Evolutionary conservation across 441 rosid genomes (phyloP).

Genomic region (Syzygium malaccense): DNA sequence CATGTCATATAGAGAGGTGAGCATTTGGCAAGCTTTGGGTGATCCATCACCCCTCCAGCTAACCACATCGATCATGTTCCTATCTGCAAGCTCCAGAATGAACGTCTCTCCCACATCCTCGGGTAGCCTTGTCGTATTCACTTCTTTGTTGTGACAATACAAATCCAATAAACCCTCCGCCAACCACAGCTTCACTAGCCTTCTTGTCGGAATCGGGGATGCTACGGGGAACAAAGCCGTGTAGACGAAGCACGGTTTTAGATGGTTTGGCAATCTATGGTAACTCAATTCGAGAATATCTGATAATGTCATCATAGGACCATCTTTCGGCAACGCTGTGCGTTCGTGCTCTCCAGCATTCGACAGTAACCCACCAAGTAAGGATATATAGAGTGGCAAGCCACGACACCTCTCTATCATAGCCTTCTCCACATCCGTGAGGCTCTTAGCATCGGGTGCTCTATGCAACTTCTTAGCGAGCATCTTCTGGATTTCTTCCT

Average conservation of each 20-base stretch:
- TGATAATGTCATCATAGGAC: rapidly evolving
- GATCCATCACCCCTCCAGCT: not conserved
- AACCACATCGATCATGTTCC: not conserved
- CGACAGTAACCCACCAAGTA: rapidly evolving
- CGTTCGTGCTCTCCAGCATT: rapidly evolving
- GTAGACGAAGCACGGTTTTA: not conserved
- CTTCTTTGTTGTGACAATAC: rapidly evolving
- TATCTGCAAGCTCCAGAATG: not conserved
- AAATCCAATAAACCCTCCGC: not conserved
- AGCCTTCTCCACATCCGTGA: rapidly evolving
- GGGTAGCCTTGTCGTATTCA: rapidly evolving
- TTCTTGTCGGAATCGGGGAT: rapidly evolving
- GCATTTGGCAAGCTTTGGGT: not conserved
- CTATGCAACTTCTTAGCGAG: rapidly evolving
- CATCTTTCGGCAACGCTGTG: rapidly evolving
- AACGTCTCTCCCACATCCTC: not conserved
- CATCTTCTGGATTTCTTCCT: rapidly evolving
- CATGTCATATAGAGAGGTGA: not conserved
- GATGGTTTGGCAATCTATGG: not conserved
- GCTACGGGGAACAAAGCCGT: not conserved
- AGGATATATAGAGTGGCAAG: not conserved
- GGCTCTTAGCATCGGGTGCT: rapidly evolving
- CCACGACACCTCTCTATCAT: rapidly evolving
- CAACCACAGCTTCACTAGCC: not conserved
- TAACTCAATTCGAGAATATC: not conserved